These are phyloP conservation scores for Pinus taeda DNA, from an alignment of 75 land plant genomes.

Conservation along the genomic window DNA sequence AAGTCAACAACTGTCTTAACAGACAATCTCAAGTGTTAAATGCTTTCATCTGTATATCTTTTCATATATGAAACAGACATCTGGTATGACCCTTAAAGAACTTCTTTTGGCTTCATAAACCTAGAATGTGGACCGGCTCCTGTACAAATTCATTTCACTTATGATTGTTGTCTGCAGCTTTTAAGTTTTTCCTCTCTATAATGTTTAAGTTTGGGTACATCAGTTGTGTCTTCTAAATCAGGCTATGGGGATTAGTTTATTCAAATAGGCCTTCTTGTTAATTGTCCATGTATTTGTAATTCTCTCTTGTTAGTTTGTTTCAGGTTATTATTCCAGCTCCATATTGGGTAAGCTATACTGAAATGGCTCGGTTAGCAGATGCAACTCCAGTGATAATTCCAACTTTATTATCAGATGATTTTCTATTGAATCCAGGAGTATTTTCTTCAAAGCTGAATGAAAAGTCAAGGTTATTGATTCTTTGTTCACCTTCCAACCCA, in stretches of 20 bases:
- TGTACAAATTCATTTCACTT: not conserved
- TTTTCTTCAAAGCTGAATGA: conserved; percentile 71
- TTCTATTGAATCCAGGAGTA: conserved; percentile 77
- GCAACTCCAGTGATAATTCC: conserved; percentile 84
- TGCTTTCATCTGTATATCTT: not conserved
- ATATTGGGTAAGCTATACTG: conserved; percentile 96
- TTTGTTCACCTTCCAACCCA: conserved; percentile 96
- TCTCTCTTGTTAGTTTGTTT: not conserved
- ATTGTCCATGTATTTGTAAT: not conserved
- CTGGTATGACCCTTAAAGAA: not conserved
- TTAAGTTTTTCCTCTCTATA: too few relatives aligned
- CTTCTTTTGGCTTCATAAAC: not conserved
- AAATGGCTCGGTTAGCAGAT: conserved; percentile 89
- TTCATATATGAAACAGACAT: not conserved
- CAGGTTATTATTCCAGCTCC: conserved; percentile 98
- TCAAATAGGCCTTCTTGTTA: too few relatives aligned
- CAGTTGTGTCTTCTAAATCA: not conserved
- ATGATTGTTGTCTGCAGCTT: not conserved
- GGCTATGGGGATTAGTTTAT: too few relatives aligned
- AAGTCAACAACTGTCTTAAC: not conserved
- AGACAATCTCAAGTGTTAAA: not conserved
- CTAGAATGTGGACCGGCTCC: not conserved
- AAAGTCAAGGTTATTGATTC: conserved; percentile 85
- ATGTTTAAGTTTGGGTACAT: not conserved
- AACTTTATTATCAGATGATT: conserved; percentile 70